These are phyloP conservation scores for Mucor indicus DNA, from an alignment of 371 early-diverging fungal genomes.

Conservation along the genomic window DNA sequence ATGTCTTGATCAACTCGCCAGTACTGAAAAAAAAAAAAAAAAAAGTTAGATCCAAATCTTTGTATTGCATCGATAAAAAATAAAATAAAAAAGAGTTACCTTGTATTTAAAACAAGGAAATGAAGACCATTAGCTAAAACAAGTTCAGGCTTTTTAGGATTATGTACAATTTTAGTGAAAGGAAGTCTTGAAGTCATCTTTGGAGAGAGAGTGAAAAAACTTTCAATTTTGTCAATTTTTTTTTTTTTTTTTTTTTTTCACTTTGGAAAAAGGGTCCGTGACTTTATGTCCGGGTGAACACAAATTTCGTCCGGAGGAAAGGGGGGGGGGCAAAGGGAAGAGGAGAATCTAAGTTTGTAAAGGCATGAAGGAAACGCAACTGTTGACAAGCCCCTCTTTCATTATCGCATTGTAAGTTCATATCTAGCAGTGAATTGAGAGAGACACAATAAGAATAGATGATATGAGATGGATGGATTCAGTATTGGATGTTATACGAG, in stretches of 20 bases:
- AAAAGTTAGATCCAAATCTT: background rate
- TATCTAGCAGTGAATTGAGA: background rate
- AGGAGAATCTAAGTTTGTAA: no score
- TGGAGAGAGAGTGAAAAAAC: no score
- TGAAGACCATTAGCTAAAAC: constrained; percentile 60
- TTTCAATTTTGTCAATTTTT: background rate
- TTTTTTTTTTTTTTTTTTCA: no score
- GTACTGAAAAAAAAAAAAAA: constrained; percentile 18
- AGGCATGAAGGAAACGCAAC: constrained; percentile 3
- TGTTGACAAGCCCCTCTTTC: constrained; percentile 27
- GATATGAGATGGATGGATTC: background rate
- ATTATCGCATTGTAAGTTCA: constrained; percentile 36
- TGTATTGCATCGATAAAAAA: background rate
- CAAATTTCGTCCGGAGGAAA: background rate
- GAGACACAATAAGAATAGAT: constrained; percentile 2
- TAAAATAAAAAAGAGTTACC: constrained; percentile 25
- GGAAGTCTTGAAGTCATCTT: constrained; percentile 42
- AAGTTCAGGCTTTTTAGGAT: constrained; percentile 51
- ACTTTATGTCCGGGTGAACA: background rate
- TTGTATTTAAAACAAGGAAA: constrained; percentile 55
- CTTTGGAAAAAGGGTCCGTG: background rate
- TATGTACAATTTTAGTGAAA: constrained; percentile 49
- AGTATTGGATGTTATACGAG: no score
- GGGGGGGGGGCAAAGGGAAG: background rate
- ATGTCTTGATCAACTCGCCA: constrained; percentile 40